Percentiles rank a stretch among this genome's conserved stretches.
These are phyloP conservation scores for Veloporphyrellus conicus DNA, from an alignment of 1,284 basidiomycete genomes.

Conservation along the genomic window DNA sequence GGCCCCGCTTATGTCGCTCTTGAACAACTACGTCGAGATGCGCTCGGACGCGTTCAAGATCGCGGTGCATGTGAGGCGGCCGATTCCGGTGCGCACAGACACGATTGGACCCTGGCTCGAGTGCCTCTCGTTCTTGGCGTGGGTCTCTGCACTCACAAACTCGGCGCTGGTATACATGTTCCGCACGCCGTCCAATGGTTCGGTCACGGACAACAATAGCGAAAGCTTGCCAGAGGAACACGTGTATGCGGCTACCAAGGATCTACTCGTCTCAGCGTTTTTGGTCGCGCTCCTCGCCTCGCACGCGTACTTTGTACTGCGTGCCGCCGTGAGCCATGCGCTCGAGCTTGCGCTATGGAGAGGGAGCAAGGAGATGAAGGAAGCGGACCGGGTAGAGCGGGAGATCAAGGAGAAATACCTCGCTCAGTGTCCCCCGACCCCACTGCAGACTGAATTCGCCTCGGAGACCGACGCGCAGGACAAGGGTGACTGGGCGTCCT, in stretches of 20 bases:
- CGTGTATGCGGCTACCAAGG: conserved; percentile 40
- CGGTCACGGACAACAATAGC: not conserved
- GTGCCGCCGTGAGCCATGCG: conserved; percentile 60
- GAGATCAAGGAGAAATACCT: conserved; percentile 63
- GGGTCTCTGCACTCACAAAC: conserved; percentile 83
- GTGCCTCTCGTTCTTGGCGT: conserved; percentile 80
- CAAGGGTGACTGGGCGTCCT: conserved; percentile 20
- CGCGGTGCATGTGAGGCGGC: conserved; percentile 77
- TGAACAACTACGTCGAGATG: conserved; percentile 90
- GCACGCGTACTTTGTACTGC: conserved; percentile 74
- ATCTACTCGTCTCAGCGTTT: conserved; percentile 62
- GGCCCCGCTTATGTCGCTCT: conserved; percentile 76
- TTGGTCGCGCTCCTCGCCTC: conserved; percentile 74
- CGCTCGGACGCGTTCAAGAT: conserved; percentile 96
- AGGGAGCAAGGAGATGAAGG: conserved; percentile 60
- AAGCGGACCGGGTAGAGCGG: conserved; percentile 52
- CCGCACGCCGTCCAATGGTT: conserved; percentile 38
- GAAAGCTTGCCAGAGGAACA: conserved; percentile 14
- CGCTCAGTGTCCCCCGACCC: conserved; percentile 19
- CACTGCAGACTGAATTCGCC: not conserved
- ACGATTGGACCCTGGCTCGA: conserved; percentile 95
- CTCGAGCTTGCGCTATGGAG: conserved; percentile 75
- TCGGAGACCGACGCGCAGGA: conserved; percentile 1
- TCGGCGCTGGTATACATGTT: conserved; percentile 85
- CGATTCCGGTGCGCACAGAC: conserved; percentile 82